Evolutionary conservation across 768 basidiomycete genomes (phyloP).

Genomic region (Hygrocybe coccinea): DNA sequence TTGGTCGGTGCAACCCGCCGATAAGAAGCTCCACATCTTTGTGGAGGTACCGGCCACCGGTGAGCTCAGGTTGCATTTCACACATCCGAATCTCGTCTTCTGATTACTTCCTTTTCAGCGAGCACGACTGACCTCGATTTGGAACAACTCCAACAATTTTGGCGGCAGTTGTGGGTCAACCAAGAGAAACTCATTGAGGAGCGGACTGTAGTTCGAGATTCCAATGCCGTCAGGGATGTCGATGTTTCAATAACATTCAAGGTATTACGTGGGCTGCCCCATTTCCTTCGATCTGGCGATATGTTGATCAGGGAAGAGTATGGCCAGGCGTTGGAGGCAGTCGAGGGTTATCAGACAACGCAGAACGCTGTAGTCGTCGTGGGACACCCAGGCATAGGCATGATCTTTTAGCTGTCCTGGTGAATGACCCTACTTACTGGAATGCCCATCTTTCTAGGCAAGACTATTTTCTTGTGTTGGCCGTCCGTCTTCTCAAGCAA

Average conservation of each 20-base stretch:
- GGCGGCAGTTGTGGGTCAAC: conserved; percentile 2
- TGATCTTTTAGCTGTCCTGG: conserved; percentile 1
- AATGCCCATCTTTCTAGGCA: conserved; percentile 1
- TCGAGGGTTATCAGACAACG: neutral
- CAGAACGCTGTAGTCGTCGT: conserved; percentile 2
- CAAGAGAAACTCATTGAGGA: conserved; percentile 5
- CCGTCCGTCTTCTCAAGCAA: conserved; percentile 2
- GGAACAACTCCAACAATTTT: neutral
- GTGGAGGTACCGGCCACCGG: too few relatives aligned
- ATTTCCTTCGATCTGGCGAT: conserved; percentile 1
- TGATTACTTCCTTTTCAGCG: neutral
- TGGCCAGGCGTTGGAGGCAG: neutral
- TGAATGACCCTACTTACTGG: neutral
- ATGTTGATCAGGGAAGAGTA: conserved; percentile 9
- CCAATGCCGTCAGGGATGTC: conserved; percentile 8
- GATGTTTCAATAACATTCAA: conserved; percentile 8
- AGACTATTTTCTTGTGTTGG: conserved; percentile 7
- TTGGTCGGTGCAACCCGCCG: too few relatives aligned
- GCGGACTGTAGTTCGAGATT: conserved; percentile 7
- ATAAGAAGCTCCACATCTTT: too few relatives aligned
- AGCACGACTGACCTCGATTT: neutral
- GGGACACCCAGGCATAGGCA: conserved; percentile 3
- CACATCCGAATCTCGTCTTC: neutral
- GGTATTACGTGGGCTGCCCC: conserved; percentile 6
- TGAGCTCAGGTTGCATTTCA: too few relatives aligned